Evolutionary conservation across 441 rosid species (phyloP).

Genomic region (Flueggea neowawraea): DNA sequence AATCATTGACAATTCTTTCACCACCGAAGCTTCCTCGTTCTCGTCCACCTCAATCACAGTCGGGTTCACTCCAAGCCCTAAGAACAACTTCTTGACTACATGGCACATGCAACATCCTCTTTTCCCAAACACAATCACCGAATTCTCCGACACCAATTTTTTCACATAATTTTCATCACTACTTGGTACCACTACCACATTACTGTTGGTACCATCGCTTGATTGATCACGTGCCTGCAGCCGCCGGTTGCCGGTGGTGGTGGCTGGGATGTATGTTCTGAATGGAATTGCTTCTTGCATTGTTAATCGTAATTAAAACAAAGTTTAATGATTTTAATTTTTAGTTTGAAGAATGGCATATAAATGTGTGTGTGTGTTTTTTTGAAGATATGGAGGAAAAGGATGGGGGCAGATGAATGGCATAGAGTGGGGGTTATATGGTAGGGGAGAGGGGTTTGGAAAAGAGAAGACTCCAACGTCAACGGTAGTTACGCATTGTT

Average conservation of each 20-base stretch:
- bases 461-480: constrained; percentile 46
- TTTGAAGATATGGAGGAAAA: not conserved
- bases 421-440: not conserved
- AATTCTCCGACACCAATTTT: constrained; percentile 53
- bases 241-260: constrained; percentile 15
- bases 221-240: constrained; percentile 5
- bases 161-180: constrained; percentile 14
- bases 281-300: constrained; percentile 75
- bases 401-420: not conserved
- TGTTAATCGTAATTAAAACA: not conserved
- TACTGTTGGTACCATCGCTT: not conserved
- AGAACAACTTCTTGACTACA: constrained; percentile 59
- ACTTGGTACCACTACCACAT: not conserved
- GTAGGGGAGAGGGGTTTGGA: not conserved
- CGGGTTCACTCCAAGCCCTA: constrained; percentile 78
- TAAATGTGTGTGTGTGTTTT: not conserved
- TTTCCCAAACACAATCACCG: constrained; percentile 64
- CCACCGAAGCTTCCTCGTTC: constrained; percentile 40
- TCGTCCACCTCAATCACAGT: constrained; percentile 59
- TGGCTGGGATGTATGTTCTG: constrained; percentile 22
- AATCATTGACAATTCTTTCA: constrained; percentile 31
- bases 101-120: constrained; percentile 87
- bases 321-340: not conserved
- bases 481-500: constrained; percentile 48
- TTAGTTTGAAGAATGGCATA: too few species aligned